These are phyloP conservation scores for Guyanaporus albipodus DNA, from an alignment of 768 basidiomycete species.

Conservation along the genomic window DNA sequence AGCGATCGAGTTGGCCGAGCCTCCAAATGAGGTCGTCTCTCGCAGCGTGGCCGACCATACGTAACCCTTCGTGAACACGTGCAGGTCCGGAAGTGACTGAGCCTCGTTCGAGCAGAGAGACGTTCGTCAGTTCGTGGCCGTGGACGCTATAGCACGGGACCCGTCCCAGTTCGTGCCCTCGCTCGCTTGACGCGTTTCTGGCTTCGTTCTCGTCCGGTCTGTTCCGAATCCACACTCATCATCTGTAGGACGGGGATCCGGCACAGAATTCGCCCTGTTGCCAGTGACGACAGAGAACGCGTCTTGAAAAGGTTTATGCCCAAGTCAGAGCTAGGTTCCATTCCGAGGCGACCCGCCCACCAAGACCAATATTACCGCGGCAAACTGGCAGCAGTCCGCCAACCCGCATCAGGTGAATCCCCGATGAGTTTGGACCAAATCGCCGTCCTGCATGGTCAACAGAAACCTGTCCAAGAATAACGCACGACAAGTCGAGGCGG, in stretches of 20 bases:
- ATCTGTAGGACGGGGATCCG: constrained; percentile 17
- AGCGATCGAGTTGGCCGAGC: constrained; percentile 25
- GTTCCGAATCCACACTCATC: constrained; percentile 7
- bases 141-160: constrained; percentile 17
- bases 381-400: constrained; percentile 4
- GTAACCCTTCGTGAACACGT: constrained; percentile 27
- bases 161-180: constrained; percentile 11
- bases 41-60: constrained; percentile 24
- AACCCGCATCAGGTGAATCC: constrained; percentile 22
- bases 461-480: constrained; percentile 5
- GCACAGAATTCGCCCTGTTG: constrained; percentile 24
- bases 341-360: constrained; percentile 6
- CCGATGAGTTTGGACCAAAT: constrained; percentile 18
- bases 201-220: constrained; percentile 9
- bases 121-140: constrained; percentile 10
- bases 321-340: constrained; percentile 1
- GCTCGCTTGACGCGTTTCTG: constrained; percentile 4
- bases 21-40: constrained; percentile 22
- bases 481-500: constrained; percentile 8
- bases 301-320: constrained; percentile 11
- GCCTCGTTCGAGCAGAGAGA: constrained; percentile 12
- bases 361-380: constrained; percentile 16
- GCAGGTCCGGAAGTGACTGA: constrained; percentile 24
- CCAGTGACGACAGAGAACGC: constrained; percentile 22
- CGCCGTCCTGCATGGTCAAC: constrained; percentile 17